These are phyloP conservation scores for Dendrobium nobile DNA, from an alignment of 106 monocot species.

Conservation along the genomic window DNA sequence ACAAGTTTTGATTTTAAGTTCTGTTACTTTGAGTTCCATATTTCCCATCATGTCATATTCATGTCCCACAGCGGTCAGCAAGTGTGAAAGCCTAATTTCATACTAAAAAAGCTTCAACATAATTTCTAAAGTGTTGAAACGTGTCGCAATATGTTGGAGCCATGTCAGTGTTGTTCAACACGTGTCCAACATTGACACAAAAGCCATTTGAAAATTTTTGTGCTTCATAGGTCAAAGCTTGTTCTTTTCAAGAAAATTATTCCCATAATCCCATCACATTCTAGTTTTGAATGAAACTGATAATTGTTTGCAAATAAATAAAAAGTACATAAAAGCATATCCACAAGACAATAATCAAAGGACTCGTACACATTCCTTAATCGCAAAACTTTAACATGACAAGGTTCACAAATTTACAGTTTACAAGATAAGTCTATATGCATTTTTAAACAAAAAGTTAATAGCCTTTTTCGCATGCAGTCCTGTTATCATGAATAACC, in stretches of 20 bases:
- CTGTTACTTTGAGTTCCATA: no score
- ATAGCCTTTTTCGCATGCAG: not conserved
- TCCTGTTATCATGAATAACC: not conserved
- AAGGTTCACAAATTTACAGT: not conserved
- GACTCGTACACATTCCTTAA: not conserved
- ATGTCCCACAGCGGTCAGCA: no score
- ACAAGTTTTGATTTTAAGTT: no score
- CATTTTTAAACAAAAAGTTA: not conserved
- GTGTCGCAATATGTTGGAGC: no score
- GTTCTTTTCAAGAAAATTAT: not conserved
- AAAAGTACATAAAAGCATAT: not conserved
- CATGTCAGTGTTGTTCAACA: no score
- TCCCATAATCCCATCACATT: not conserved
- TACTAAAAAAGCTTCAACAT: no score
- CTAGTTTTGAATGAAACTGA: not conserved
- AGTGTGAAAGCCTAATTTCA: no score
- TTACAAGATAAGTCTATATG: not conserved
- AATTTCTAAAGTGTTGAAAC: no score
- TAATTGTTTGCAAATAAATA: not conserved
- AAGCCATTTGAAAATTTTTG: no score
- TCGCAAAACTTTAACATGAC: not conserved
- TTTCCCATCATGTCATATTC: no score
- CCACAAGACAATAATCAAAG: not conserved
- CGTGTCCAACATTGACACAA: no score
- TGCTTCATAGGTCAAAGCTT: not conserved